Evolutionary conservation across 2,329 filamentous ascomycete species (phyloP), one percentile per base, ranked within the genome.

Genomic region (Bipolaris bicolor): DNA sequence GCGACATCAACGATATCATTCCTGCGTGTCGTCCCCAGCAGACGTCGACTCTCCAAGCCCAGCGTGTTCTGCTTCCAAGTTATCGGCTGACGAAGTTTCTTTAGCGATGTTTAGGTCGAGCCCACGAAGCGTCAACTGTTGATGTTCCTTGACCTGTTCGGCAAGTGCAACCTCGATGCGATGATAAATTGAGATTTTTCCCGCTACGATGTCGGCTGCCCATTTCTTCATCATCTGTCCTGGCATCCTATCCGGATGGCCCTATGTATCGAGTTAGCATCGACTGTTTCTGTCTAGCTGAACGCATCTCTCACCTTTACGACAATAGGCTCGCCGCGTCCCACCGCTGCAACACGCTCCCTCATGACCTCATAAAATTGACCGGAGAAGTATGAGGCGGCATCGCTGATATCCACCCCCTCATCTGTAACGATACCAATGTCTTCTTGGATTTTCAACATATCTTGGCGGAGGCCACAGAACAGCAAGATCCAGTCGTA

Each of bases 401-500:
- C 10, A 20, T 22, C 7, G 15, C n/a, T 18, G n/a, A 4, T n/a
- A 29, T 39, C 33, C 11, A 22, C 22, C 3, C 33, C 41, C 15
- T 11, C 24, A 16, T n/a, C n/a, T 10, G 22, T 40, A 10, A 13
- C 31, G 22, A 7, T 15, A 11, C 33, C 33, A 6, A 46, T 6
- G 1, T 46, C 33, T 24, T 31, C 22, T 13, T 52, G 41, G 24
- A 52, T 11, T 7, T 52, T 16, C 31, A 29, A 13, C 11, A 52
- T 46, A 9, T 52, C 41, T 39, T 46, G n/a, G 6, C 46, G 31
- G 6, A 46, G 33, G 7, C 50, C 41, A 2, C 44, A 4, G 33
- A 31, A 52, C n/a, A 52, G 50, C 16, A 46, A 20, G 22, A 52
- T n/a, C 22, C 43, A 52, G 7, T 46, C 41, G 24, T 46, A n/a